These are phyloP conservation scores for Eucalyptus pauciflora DNA, from an alignment of 345 rosid species.

Conservation along the genomic window DNA sequence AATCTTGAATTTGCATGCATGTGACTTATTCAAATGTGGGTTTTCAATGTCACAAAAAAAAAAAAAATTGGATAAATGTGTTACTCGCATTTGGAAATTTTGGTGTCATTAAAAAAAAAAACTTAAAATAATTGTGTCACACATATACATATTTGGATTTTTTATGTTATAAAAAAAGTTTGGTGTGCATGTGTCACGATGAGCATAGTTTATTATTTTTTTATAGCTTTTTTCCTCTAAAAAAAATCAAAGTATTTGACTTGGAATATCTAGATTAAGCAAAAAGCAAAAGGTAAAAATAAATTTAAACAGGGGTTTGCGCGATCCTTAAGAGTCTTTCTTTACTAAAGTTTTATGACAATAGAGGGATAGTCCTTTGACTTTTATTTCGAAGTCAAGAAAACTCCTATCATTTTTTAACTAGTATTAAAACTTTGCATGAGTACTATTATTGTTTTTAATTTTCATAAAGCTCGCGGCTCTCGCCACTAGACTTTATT, in stretches of 20 bases:
- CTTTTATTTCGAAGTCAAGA: not conserved
- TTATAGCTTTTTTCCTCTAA: not conserved
- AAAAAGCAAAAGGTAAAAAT: not conserved
- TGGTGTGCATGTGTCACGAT: too few relatives aligned
- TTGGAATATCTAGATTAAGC: not conserved
- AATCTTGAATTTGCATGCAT: too few relatives aligned
- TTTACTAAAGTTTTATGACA: not conserved
- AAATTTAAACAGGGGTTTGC: not conserved
- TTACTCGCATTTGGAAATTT: fast-evolving
- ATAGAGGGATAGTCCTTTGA: not conserved
- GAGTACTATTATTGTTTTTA: not conserved
- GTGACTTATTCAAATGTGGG: too few relatives aligned
- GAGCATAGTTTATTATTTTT: too few relatives aligned
- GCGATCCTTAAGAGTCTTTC: not conserved
- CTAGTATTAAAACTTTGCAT: not conserved
- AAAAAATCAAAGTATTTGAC: not conserved
- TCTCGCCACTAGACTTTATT: not conserved
- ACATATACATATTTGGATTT: too few relatives aligned
- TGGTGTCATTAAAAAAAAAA: too few relatives aligned
- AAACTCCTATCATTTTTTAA: not conserved
- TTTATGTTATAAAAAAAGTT: too few relatives aligned
- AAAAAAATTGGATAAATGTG: too few relatives aligned
- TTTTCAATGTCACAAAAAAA: too few relatives aligned
- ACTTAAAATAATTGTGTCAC: too few relatives aligned
- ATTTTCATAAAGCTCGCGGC: not conserved